Percentiles rank a stretch among this genome's conserved stretches.
These are phyloP conservation scores for Debaryomyces sp. DNA, from an alignment of 1,139 yeast genomes.

Conservation along the genomic window DNA sequence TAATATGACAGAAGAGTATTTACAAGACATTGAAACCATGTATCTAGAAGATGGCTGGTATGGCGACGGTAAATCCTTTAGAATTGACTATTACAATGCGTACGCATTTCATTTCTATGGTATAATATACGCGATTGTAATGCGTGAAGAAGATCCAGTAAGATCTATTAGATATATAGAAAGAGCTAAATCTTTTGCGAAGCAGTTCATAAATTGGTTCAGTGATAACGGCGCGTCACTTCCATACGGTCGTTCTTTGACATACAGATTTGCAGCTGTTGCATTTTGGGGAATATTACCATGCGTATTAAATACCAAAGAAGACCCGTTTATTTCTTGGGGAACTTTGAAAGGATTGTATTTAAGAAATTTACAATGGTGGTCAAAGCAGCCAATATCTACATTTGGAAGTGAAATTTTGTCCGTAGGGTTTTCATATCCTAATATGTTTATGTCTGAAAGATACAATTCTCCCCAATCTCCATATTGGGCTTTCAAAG, in stretches of 20 bases:
- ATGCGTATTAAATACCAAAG: constrained; percentile 16
- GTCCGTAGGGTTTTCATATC: constrained; percentile 28
- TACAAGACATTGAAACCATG: constrained; percentile 22
- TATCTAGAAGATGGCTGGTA: constrained; percentile 32
- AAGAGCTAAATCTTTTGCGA: constrained; percentile 22
- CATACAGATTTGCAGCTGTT: constrained; percentile 27
- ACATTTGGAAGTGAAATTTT: constrained; percentile 18
- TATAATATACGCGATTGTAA: constrained; percentile 18
- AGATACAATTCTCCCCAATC: constrained; percentile 29
- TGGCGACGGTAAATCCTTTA: constrained; percentile 24
- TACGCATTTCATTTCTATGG: constrained; percentile 32
- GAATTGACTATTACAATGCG: constrained; percentile 29
- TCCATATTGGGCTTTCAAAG: constrained; percentile 31
- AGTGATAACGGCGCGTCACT: constrained; percentile 24
- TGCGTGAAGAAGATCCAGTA: constrained; percentile 15
- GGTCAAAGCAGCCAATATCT: constrained; percentile 27
- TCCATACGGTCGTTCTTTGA: constrained; percentile 30
- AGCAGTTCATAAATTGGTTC: constrained; percentile 22
- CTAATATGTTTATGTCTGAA: constrained; percentile 27
- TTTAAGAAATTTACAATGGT: constrained; percentile 26
- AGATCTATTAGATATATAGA: constrained; percentile 15
- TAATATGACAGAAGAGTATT: constrained; percentile 14
- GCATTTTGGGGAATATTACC: constrained; percentile 30
- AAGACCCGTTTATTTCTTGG: constrained; percentile 14
- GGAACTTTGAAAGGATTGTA: constrained; percentile 26